These are phyloP conservation scores for Fimicolochytrium jonesii DNA, from an alignment of 192 early-diverging fungal genomes.

Conservation along the genomic window DNA sequence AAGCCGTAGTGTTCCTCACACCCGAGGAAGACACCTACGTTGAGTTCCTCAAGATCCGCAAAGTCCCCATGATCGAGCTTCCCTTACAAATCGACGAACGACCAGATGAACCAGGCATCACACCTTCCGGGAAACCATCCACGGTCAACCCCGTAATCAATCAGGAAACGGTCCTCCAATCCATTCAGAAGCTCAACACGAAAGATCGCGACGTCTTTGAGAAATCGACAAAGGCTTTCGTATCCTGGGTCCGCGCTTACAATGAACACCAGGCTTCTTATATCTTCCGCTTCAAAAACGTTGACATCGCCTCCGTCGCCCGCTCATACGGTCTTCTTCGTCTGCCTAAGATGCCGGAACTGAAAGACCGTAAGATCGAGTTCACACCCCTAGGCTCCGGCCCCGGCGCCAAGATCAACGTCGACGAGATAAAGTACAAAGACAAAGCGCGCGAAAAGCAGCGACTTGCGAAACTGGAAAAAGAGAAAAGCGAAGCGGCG, in stretches of 20 bases:
- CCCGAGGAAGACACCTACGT: constrained; percentile 85
- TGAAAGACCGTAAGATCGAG: constrained; percentile 41
- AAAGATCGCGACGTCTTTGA: constrained; percentile 79
- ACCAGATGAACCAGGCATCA: too few relatives aligned
- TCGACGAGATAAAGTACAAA: constrained; percentile 59
- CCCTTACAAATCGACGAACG: background rate
- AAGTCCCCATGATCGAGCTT: constrained; percentile 68
- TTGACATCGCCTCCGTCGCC: constrained; percentile 75
- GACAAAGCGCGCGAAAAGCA: constrained; percentile 70
- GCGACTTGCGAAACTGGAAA: constrained; percentile 50
- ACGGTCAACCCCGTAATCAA: background rate
- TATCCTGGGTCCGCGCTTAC: constrained; percentile 86
- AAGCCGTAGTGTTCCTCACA: constrained; percentile 79
- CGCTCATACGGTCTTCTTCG: constrained; percentile 73
- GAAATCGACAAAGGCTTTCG: constrained; percentile 54
- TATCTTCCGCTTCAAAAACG: constrained; percentile 84
- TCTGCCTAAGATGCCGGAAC: constrained; percentile 93
- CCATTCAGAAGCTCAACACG: constrained; percentile 52
- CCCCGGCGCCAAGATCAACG: constrained; percentile 1
- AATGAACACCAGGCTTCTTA: constrained; percentile 89
- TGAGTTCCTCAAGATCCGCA: constrained; percentile 67
- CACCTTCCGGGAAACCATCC: too few relatives aligned
- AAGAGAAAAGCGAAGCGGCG: constrained; percentile 12
- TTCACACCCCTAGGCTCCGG: constrained; percentile 4
- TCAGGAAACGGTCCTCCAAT: constrained; percentile 41